phyloP scores from a whole-genome alignment of 306 rosid species.

The Parietaria judaica region DNA sequence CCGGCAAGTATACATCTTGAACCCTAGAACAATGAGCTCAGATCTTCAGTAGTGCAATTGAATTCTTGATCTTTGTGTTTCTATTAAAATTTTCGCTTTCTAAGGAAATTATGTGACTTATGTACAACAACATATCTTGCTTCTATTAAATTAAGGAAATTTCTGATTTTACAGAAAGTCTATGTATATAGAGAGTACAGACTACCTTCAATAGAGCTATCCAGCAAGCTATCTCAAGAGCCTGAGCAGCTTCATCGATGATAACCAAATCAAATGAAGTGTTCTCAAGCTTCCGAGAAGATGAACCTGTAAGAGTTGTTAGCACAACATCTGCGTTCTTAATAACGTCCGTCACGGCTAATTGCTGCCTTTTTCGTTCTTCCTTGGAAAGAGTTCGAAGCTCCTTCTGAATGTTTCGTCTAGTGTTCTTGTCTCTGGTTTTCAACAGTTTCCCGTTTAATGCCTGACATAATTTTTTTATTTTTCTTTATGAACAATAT shows the following conservation, averaged over 20 bases:
- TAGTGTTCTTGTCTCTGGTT: conserved; percentile 71
- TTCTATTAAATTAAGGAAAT: too few relatives aligned
- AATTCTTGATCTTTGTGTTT: conserved; percentile 15
- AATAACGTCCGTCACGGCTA: conserved; percentile 87
- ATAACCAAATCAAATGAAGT: conserved; percentile 91
- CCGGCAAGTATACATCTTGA: conserved; percentile 98
- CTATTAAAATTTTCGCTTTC: conserved; percentile 6
- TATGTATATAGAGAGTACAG: background rate
- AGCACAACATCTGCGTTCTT: conserved; percentile 81
- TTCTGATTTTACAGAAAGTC: background rate
- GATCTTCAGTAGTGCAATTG: conserved; percentile 19
- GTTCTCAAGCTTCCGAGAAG: conserved; percentile 57
- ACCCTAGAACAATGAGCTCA: conserved; percentile 68
- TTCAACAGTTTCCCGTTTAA: conserved; percentile 88
- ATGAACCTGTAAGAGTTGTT: conserved; percentile 87
- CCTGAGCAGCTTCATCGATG: conserved; percentile 99
- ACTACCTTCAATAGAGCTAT: conserved; percentile 79
- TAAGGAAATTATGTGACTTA: background rate
- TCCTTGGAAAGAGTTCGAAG: conserved; percentile 84
- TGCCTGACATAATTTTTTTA: conserved; percentile 38
- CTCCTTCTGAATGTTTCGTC: conserved; percentile 90
- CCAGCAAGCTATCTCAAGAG: conserved; percentile 98
- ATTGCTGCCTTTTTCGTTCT: conserved; percentile 94
- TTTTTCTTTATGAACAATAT: too few relatives aligned
- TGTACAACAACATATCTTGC: too few relatives aligned